phyloP scores from a whole-genome alignment of 352 stramenopile genomes.

The Aphanomyces invadans region DNA sequence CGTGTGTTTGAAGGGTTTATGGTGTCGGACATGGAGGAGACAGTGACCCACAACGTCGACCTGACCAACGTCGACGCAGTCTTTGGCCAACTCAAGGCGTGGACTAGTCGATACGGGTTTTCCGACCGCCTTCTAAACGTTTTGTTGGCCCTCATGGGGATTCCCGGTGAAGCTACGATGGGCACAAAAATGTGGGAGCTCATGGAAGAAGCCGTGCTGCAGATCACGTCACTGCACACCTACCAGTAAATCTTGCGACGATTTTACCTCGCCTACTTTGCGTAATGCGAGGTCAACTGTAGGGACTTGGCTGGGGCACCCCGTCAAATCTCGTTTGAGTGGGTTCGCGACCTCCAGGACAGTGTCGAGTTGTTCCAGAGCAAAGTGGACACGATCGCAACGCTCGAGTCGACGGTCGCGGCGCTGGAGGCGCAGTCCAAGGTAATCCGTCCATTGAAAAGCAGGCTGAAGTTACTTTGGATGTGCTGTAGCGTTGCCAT shows the following conservation, averaged over 20 bases:
- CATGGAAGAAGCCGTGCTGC: not conserved
- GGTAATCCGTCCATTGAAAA: no score
- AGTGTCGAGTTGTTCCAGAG: not conserved
- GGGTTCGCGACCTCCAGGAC: not conserved
- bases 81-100: not conserved
- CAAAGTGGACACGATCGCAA: not conserved
- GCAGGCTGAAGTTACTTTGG: no score
- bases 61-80: constrained; percentile 15
- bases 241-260: constrained; percentile 1
- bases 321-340: constrained; percentile 2
- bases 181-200: constrained; percentile 21
- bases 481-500: constrained; percentile 3
- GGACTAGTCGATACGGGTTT: not conserved
- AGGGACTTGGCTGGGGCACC: not conserved
- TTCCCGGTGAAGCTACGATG: constrained; percentile 10
- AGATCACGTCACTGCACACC: constrained; percentile 9
- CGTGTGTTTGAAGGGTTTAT: constrained; percentile 18
- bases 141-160: not conserved
- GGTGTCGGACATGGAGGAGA: constrained; percentile 9
- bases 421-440: constrained; percentile 3
- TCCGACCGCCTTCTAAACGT: constrained; percentile 10
- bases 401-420: not conserved
- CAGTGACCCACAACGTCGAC: not conserved
- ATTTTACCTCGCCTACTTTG: not conserved
- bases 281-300: not conserved